phyloP scores from a whole-genome alignment of 2,329 filamentous ascomycete genomes.

The Sclerotinia nivalis region DNA sequence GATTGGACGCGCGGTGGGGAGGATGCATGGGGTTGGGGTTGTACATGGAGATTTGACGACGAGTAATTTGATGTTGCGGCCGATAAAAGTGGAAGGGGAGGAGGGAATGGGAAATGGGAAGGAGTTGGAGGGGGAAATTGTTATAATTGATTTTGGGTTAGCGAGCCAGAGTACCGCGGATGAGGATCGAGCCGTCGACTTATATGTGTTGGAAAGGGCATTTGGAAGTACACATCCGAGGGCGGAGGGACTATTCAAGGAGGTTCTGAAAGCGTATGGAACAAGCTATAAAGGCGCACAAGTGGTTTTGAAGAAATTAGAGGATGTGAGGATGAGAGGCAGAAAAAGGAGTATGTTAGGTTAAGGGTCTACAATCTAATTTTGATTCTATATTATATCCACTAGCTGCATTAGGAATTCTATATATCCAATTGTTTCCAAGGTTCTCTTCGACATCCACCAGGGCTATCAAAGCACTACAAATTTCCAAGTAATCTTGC shows the following conservation, averaged over 20 bases:
- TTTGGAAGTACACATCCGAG: constrained; percentile 93
- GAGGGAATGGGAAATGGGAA: constrained; percentile 30
- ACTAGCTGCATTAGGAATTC: background rate
- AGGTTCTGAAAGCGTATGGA: constrained; percentile 73
- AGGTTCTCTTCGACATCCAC: background rate
- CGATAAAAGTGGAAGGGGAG: constrained; percentile 25
- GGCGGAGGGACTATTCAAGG: constrained; percentile 73
- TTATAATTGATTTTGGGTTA: constrained; percentile 93
- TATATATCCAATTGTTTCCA: background rate
- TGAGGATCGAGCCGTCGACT: constrained; percentile 91
- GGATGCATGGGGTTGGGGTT: constrained; percentile 79
- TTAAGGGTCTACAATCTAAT: constrained; percentile 44
- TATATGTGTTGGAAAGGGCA: constrained; percentile 93
- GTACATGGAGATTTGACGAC: constrained; percentile 96
- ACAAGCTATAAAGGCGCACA: constrained; percentile 73
- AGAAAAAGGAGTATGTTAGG: constrained; percentile 97
- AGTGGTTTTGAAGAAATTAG: constrained; percentile 75
- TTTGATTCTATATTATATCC: constrained; percentile 2
- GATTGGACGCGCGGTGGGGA: constrained; percentile 71
- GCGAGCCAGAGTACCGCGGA: constrained; percentile 79
- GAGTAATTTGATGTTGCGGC: constrained; percentile 86
- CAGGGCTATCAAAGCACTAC: background rate
- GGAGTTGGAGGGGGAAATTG: constrained; percentile 69
- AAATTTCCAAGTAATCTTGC: background rate
- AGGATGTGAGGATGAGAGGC: constrained; percentile 90